phyloP scores from a whole-genome alignment of 129 eudicot species.

The Erigeron canadensis region DNA sequence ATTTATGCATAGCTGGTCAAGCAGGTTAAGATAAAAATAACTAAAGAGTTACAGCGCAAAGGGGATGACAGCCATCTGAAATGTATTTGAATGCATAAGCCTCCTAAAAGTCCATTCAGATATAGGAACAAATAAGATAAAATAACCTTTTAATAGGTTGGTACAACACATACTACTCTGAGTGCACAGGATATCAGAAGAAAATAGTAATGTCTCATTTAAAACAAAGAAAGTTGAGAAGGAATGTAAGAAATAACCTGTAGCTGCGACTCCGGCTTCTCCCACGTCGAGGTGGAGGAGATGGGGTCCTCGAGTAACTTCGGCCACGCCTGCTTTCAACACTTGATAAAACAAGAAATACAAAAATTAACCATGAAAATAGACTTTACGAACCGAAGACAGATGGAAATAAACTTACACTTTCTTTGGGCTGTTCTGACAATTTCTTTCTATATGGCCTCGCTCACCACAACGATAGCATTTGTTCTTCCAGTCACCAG shows the following conservation, averaged over 20 bases:
- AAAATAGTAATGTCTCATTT: not conserved
- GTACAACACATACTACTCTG: not conserved
- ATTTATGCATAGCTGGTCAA: not conserved
- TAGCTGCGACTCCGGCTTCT: slow-evolving; percentile 19
- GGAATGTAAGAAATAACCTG: slow-evolving; percentile 5
- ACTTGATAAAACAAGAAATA: not conserved
- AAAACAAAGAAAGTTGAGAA: not conserved
- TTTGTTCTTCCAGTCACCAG: slow-evolving; percentile 85
- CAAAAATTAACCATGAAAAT: not conserved
- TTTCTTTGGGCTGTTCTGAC: slow-evolving; percentile 81
- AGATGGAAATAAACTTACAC: slow-evolving; percentile 9
- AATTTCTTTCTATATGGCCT: slow-evolving; percentile 71
- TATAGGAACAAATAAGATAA: no score
- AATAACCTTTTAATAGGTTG: no score
- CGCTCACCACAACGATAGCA: slow-evolving; percentile 87
- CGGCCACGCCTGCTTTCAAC: slow-evolving; percentile 6
- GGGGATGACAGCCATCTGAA: not conserved
- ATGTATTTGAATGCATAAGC: not conserved
- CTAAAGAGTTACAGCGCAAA: not conserved
- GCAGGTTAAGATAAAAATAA: not conserved
- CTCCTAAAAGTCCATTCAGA: not conserved
- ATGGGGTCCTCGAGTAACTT: slow-evolving; percentile 10
- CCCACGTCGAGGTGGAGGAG: slow-evolving; percentile 2
- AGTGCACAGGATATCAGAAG: not conserved
- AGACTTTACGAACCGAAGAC: not conserved